Conservation (phyloP, 805 yeast genomes). For the Candida michaelii region DNA sequence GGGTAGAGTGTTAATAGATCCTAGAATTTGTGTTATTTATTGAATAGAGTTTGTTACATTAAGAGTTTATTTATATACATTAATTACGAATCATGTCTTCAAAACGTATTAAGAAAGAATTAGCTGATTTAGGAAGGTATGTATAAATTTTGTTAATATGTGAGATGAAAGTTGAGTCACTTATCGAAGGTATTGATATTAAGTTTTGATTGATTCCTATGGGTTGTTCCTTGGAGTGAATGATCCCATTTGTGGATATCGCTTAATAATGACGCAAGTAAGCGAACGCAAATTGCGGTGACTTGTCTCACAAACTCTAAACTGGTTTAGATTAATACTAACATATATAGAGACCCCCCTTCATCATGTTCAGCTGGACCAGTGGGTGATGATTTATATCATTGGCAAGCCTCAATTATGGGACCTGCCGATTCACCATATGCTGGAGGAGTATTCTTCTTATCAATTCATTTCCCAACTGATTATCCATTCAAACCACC, state of each 20-base stretch:
- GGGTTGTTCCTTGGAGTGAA: too few species aligned
- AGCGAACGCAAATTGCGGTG: background rate
- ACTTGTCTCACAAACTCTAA: background rate
- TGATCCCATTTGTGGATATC: too few species aligned
- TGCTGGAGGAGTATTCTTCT: slow-evolving; percentile 91
- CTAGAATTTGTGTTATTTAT: slow-evolving; percentile 5
- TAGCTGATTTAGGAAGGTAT: slow-evolving; percentile 90
- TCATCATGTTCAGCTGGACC: slow-evolving; percentile 99
- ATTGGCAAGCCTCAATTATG: slow-evolving; percentile 99
- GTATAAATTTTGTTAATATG: too few species aligned
- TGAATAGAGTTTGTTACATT: background rate
- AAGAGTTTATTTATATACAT: slow-evolving; percentile 3
- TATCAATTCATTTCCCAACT: slow-evolving; percentile 96
- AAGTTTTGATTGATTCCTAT: too few species aligned
- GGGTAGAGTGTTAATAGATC: slow-evolving; percentile 2
- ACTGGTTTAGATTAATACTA: slow-evolving; percentile 2
- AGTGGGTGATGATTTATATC: slow-evolving; percentile 94
- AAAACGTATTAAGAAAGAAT: slow-evolving; percentile 94
- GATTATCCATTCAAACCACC: slow-evolving; percentile 99
- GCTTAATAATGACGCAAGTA: too few species aligned
- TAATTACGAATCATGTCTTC: slow-evolving; percentile 60
- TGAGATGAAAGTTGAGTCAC: too few species aligned
- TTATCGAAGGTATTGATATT: too few species aligned
- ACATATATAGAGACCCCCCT: slow-evolving; percentile 82
- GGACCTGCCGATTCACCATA: slow-evolving; percentile 95